phyloP scores from a whole-genome alignment of 2,329 filamentous ascomycete genomes.

The Botrytis elliptica region DNA sequence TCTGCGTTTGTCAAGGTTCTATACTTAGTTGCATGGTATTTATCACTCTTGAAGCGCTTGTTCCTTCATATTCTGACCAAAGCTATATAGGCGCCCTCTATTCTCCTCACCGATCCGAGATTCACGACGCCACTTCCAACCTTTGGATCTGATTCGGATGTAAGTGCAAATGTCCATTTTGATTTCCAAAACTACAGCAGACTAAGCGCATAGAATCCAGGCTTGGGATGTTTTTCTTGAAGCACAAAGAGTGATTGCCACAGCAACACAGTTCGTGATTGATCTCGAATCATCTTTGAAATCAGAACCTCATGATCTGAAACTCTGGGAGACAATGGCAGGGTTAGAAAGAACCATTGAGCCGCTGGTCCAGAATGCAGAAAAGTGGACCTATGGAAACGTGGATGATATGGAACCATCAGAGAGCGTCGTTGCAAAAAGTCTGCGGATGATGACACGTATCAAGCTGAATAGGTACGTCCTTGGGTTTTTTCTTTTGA shows the following conservation, averaged over 20 bases:
- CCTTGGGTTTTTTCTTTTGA: background rate
- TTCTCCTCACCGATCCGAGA: conserved; percentile 45
- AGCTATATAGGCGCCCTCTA: conserved; percentile 43
- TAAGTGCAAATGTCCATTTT: conserved; percentile 17
- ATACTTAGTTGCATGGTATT: conserved; percentile 51
- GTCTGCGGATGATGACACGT: conserved; percentile 47
- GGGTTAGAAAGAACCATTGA: conserved; percentile 33
- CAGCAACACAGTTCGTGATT: conserved; percentile 49
- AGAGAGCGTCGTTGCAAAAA: conserved; percentile 46
- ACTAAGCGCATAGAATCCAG: conserved; percentile 25
- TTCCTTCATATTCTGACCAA: conserved; percentile 7
- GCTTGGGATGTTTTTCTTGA: conserved; percentile 46
- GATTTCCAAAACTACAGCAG: background rate
- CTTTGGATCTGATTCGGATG: conserved; percentile 45
- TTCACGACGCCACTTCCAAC: conserved; percentile 48
- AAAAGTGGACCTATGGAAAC: conserved; percentile 31
- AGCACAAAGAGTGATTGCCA: conserved; percentile 49
- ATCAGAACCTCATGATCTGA: conserved; percentile 42
- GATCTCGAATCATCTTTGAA: conserved; percentile 47
- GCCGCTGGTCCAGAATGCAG: conserved; percentile 29
- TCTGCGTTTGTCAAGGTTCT: conserved; percentile 50
- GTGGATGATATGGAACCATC: conserved; percentile 41
- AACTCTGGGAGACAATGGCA: conserved; percentile 40
- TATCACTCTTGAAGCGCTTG: background rate
- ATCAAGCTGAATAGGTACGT: conserved; percentile 43